Conservation (phyloP, 1,139 yeast species). For the Lodderomyces metapsilosis region DNA sequence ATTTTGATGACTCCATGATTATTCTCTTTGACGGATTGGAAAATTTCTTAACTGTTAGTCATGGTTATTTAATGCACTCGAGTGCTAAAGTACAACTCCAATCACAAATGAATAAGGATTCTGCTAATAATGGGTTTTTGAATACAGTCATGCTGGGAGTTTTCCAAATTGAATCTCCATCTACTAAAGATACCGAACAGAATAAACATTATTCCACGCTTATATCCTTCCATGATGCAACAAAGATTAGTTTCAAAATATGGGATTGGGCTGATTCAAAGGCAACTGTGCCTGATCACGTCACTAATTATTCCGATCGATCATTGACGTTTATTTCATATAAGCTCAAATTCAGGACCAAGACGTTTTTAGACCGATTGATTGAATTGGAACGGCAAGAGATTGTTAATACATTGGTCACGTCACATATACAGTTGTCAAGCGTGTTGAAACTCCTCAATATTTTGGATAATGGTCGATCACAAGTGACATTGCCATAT, state of each 20-base stretch:
- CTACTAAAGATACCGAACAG: conserved; percentile 53
- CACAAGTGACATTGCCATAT: conserved; percentile 71
- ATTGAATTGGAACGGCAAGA: conserved; percentile 73
- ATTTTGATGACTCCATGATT: conserved; percentile 48
- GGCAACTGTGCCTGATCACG: conserved; percentile 17
- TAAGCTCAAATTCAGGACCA: conserved; percentile 69
- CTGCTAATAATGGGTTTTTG: conserved; percentile 53
- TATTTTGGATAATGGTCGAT: conserved; percentile 81
- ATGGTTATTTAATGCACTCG: conserved; percentile 47
- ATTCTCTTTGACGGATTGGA: conserved; percentile 65
- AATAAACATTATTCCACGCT: conserved; percentile 55
- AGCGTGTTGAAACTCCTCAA: conserved; percentile 54
- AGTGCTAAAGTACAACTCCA: conserved; percentile 11
- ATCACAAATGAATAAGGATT: conserved; percentile 1
- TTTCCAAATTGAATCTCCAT: conserved; percentile 74
- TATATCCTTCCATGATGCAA: conserved; percentile 63
- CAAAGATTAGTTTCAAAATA: conserved; percentile 52
- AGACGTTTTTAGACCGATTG: conserved; percentile 65
- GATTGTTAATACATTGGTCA: conserved; percentile 63
- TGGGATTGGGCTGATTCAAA: conserved; percentile 76
- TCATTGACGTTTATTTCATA: conserved; percentile 62
- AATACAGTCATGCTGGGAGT: conserved; percentile 85
- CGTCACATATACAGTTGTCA: conserved; percentile 23
- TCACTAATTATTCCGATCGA: conserved; percentile 20
- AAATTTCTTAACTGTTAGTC: conserved; percentile 59